Evolutionary conservation across 208 protist species (phyloP).

Genomic region (Trypanosoma caninum): DNA sequence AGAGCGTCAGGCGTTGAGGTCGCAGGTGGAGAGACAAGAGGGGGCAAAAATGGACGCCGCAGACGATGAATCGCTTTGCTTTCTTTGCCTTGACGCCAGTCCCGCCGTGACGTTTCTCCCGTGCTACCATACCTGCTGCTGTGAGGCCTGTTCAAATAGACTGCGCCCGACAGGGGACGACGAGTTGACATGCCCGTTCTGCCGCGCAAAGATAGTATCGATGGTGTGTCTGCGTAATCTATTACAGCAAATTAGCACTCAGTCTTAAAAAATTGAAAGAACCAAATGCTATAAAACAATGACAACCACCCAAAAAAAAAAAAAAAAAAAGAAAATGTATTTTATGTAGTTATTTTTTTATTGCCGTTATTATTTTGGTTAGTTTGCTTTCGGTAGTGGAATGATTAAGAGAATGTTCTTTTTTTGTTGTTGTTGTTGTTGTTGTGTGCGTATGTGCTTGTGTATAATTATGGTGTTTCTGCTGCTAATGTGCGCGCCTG

Average conservation of each 20-base stretch:
- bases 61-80: constrained; percentile 38
- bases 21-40: background rate
- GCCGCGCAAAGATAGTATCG: constrained; percentile 35
- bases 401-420: background rate
- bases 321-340: too few relatives aligned
- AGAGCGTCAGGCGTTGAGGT: background rate
- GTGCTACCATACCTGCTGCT: constrained; percentile 59
- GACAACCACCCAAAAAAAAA: too few relatives aligned
- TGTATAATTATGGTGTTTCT: constrained; percentile 3
- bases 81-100: constrained; percentile 35
- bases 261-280: constrained; percentile 1
- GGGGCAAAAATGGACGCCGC: constrained; percentile 17
- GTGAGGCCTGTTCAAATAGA: constrained; percentile 40
- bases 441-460: background rate
- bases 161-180: constrained; percentile 28
- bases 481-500: too few relatives aligned
- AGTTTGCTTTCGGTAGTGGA: too few relatives aligned
- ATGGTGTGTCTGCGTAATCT: constrained; percentile 44
- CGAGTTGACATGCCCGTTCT: constrained; percentile 44
- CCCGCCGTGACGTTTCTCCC: constrained; percentile 49
- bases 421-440: background rate
- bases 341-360: too few relatives aligned
- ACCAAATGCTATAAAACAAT: too few relatives aligned
- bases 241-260: background rate
- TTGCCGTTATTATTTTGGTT: too few relatives aligned